Percentiles rank a stretch among this genome's conserved stretches.
Conservation (phyloP, 2,329 filamentous ascomycete genomes). For the Colletotrichum phormii region DNA sequence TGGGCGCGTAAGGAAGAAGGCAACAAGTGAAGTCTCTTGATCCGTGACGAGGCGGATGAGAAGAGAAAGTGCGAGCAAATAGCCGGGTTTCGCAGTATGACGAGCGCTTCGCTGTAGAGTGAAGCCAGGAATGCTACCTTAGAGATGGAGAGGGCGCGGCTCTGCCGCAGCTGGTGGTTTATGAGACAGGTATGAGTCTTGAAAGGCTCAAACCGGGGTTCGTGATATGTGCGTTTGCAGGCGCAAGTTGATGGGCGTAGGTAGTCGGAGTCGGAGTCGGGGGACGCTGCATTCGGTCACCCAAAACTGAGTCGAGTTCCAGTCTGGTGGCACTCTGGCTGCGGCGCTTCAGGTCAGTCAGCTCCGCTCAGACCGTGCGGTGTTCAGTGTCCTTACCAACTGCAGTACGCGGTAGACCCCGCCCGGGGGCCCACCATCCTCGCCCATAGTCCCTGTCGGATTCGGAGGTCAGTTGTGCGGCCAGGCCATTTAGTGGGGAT, state of each 20-base stretch:
- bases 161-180: conserved; percentile 10
- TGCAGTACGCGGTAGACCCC: background rate
- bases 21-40: conserved; percentile 2
- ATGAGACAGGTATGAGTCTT: conserved; percentile 1
- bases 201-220: background rate
- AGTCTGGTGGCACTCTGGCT: background rate
- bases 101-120: background rate
- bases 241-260: background rate
- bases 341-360: background rate
- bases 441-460: background rate
- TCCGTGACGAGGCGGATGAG: background rate
- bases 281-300: background rate
- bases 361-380: background rate
- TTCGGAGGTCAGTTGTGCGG: conserved; percentile 3
- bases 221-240: conserved; percentile 19
- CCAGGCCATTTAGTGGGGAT: conserved; percentile 10
- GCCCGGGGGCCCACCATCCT: background rate
- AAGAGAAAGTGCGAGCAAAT: background rate
- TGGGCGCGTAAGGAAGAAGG: background rate
- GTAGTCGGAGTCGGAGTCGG: conserved; percentile 7
- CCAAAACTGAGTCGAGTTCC: background rate
- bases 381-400: background rate
- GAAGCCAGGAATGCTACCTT: background rate
- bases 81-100: background rate
- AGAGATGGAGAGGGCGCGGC: conserved; percentile 3